A percentile compares a stretch with the other conserved stretches of the same genome.
Evolutionary conservation across 768 basidiomycete genomes (phyloP).

Genomic region (Russula ochroleuca): DNA sequence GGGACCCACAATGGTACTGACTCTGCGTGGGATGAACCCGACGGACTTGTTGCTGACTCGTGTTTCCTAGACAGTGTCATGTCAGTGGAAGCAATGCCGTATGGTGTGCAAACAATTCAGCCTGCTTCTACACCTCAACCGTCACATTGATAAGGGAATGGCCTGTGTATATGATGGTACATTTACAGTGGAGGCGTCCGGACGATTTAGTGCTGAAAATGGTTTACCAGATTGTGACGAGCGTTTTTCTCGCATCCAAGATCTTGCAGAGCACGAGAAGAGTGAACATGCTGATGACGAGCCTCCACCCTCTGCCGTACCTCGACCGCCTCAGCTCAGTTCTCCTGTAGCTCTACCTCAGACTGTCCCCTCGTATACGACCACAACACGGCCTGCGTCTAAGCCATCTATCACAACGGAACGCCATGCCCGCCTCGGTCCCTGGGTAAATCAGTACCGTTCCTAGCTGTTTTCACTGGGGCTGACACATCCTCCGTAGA

Average conservation of each 20-base stretch:
- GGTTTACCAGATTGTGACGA: constrained; percentile 20
- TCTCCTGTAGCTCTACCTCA: constrained; percentile 5
- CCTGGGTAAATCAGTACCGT: constrained; percentile 15
- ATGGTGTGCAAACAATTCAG: constrained; percentile 24
- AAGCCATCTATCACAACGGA: constrained; percentile 19
- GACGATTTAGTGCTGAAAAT: neutral
- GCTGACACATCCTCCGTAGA: constrained; percentile 13
- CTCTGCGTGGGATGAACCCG: constrained; percentile 3
- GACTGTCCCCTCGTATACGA: constrained; percentile 16
- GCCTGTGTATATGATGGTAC: constrained; percentile 21
- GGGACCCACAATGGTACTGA: constrained; percentile 17
- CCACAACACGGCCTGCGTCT: constrained; percentile 7
- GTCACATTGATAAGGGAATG: constrained; percentile 20
- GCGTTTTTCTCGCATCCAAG: constrained; percentile 19
- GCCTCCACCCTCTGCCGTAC: constrained; percentile 11
- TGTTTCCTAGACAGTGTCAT: constrained; percentile 23
- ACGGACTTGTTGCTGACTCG: constrained; percentile 3
- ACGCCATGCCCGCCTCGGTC: constrained; percentile 24
- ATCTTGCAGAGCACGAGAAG: constrained; percentile 17
- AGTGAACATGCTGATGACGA: constrained; percentile 20
- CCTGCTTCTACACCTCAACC: constrained; percentile 18
- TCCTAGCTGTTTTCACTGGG: neutral
- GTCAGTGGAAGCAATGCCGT: constrained; percentile 25
- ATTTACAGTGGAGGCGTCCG: neutral
- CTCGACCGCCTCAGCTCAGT: constrained; percentile 13